A percentile compares a stretch with the other conserved stretches of the same genome.
phyloP scores from a whole-genome alignment of 352 stramenopile genomes.

The Globisporangium alternatum region DNA sequence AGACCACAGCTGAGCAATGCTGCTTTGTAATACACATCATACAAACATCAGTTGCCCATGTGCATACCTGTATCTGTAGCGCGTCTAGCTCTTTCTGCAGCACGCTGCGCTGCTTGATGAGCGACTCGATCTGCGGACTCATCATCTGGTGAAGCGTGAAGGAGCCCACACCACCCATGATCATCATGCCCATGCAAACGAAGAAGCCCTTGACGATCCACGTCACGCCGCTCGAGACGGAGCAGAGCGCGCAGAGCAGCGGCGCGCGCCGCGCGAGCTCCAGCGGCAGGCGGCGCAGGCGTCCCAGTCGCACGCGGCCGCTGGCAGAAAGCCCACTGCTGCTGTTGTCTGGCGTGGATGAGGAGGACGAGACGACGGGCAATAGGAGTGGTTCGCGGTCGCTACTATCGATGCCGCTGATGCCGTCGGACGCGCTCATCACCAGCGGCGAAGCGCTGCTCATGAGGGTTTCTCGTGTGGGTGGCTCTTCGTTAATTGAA shows the following conservation, averaged over 20 bases:
- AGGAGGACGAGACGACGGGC: background rate
- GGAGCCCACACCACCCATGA: slow-evolving; percentile 57
- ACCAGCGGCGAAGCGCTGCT: slow-evolving; percentile 1
- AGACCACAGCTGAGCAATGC: background rate
- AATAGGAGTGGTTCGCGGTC: slow-evolving; percentile 11
- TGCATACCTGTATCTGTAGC: slow-evolving; percentile 43
- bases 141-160: slow-evolving; percentile 76
- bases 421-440: background rate
- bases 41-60: background rate
- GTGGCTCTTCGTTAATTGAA: background rate
- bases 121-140: slow-evolving; percentile 69
- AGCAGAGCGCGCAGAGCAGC: slow-evolving; percentile 17
- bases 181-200: slow-evolving; percentile 49
- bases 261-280: slow-evolving; percentile 6
- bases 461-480: background rate
- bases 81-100: slow-evolving; percentile 51
- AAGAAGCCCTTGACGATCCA: slow-evolving; percentile 43
- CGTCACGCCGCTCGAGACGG: slow-evolving; percentile 23
- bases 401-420: background rate
- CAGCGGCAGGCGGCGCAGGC: slow-evolving; percentile 9
- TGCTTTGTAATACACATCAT: background rate
- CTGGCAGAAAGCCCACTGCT: background rate
- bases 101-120: slow-evolving; percentile 49
- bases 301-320: background rate
- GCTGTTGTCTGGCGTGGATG: background rate